A percentile compares a stretch with the other conserved stretches of the same genome.
phyloP scores from a whole-genome alignment of 495 filamentous ascomycete species.

The Talaromyces nanjingensis region DNA sequence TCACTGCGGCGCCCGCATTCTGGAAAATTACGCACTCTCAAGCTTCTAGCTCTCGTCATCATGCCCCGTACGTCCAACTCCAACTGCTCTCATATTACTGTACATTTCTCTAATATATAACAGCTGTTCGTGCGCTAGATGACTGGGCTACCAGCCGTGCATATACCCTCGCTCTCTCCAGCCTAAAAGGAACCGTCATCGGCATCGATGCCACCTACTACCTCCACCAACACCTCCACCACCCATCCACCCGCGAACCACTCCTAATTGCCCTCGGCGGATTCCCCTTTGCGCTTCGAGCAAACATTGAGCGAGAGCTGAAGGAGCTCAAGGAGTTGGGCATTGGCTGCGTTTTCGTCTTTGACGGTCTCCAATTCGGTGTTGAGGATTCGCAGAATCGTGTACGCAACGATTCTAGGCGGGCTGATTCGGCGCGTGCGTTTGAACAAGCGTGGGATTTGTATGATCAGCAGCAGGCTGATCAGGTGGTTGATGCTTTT shows the following conservation, averaged over 20 bases:
- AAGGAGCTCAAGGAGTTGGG: slow-evolving; percentile 52
- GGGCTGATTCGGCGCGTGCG: slow-evolving; percentile 32
- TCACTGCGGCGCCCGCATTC: slow-evolving; percentile 7
- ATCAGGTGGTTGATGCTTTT: slow-evolving; percentile 75
- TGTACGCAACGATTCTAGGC: slow-evolving; percentile 35
- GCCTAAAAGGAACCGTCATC: slow-evolving; percentile 63
- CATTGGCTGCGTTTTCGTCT: slow-evolving; percentile 74
- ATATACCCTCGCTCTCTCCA: slow-evolving; percentile 50
- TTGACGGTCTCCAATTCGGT: slow-evolving; percentile 74
- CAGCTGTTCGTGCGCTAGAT: slow-evolving; percentile 49
- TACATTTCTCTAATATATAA: neutral
- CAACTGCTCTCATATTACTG: neutral
- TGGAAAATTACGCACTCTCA: neutral
- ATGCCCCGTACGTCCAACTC: slow-evolving; percentile 34
- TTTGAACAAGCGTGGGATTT: slow-evolving; percentile 70
- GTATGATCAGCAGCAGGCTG: slow-evolving; percentile 73
- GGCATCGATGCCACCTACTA: slow-evolving; percentile 90
- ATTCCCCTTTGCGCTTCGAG: slow-evolving; percentile 67
- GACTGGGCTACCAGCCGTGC: slow-evolving; percentile 47
- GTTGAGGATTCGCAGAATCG: slow-evolving; percentile 58
- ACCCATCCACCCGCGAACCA: slow-evolving; percentile 65
- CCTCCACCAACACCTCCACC: slow-evolving; percentile 64
- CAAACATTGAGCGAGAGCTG: slow-evolving; percentile 67
- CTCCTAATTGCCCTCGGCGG: slow-evolving; percentile 87
- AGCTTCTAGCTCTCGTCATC: slow-evolving; percentile 21